Conservation (phyloP, 2,329 filamentous ascomycete genomes). For the Botrytis sinoallii region DNA sequence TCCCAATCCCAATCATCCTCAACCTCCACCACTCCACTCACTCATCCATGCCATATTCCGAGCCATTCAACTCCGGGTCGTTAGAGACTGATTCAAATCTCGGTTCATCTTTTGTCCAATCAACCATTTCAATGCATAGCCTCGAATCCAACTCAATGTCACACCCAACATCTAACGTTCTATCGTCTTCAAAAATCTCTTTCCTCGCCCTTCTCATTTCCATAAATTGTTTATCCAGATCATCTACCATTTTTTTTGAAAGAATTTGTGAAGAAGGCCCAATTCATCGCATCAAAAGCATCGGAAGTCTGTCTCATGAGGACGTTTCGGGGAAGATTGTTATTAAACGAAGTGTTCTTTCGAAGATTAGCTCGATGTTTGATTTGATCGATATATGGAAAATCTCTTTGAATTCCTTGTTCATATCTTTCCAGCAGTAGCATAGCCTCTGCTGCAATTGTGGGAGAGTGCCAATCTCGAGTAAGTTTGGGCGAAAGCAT, state of each 20-base stretch:
- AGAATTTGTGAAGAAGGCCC: not conserved
- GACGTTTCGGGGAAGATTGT: not conserved
- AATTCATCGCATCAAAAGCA: not conserved
- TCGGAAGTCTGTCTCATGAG: not conserved
- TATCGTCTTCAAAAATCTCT: not conserved
- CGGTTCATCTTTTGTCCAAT: not conserved
- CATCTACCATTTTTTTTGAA: not conserved
- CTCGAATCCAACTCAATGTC: not conserved
- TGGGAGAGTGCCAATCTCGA: not conserved
- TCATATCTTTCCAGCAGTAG: not conserved
- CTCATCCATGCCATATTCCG: no score
- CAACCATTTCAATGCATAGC: not conserved
- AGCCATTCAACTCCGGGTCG: not conserved
- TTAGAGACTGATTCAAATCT: not conserved
- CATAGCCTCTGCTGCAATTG: not conserved
- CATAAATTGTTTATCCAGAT: not conserved
- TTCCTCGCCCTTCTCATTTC: not conserved
- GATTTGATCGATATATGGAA: not conserved
- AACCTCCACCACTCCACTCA: not conserved
- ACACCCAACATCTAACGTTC: not conserved
- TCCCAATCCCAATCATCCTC: not conserved
- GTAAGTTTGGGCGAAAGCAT: not conserved
- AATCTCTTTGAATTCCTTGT: not conserved
- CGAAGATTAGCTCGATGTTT: not conserved
- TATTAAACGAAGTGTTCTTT: not conserved